Evolutionary conservation across 2,329 filamentous ascomycete genomes (phyloP).

Genomic region (Ceratocystis cubensis): DNA sequence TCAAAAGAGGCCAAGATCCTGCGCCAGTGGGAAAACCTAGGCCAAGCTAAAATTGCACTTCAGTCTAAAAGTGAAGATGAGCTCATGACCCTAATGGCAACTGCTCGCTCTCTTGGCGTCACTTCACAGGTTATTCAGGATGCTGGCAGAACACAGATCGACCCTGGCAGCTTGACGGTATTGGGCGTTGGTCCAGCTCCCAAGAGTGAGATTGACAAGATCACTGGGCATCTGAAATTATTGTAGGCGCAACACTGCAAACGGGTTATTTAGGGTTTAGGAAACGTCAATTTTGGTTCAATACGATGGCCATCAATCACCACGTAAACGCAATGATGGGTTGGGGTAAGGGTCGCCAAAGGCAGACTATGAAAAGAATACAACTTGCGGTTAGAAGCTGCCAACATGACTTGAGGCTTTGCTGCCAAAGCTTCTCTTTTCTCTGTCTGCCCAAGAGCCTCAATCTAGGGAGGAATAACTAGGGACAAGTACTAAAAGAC

Average conservation of each 20-base stretch:
- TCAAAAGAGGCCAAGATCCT: conserved; percentile 52
- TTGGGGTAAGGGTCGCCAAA: neutral
- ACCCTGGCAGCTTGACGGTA: conserved; percentile 81
- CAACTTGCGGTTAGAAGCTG: neutral
- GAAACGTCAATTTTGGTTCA: neutral
- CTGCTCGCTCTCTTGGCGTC: conserved; percentile 70
- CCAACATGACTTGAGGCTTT: conserved; percentile 1
- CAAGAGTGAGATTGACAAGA: conserved; percentile 71
- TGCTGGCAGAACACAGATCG: conserved; percentile 95
- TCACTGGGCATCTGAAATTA: conserved; percentile 76
- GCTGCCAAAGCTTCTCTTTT: neutral
- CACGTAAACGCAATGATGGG: neutral
- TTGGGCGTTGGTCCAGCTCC: conserved; percentile 73
- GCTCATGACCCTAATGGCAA: conserved; percentile 57
- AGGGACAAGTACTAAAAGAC: neutral
- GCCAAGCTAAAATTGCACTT: conserved; percentile 88
- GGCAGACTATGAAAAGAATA: neutral
- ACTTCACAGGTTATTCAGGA: conserved; percentile 86
- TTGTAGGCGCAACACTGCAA: conserved; percentile 39
- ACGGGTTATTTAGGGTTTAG: neutral
- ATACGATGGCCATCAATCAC: neutral
- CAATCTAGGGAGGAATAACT: neutral
- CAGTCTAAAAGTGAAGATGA: conserved; percentile 82
- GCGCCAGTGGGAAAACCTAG: conserved; percentile 69
- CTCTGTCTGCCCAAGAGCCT: neutral